phyloP scores from a whole-genome alignment of 2,329 filamentous ascomycete genomes.

The Xylaria sp. region DNA sequence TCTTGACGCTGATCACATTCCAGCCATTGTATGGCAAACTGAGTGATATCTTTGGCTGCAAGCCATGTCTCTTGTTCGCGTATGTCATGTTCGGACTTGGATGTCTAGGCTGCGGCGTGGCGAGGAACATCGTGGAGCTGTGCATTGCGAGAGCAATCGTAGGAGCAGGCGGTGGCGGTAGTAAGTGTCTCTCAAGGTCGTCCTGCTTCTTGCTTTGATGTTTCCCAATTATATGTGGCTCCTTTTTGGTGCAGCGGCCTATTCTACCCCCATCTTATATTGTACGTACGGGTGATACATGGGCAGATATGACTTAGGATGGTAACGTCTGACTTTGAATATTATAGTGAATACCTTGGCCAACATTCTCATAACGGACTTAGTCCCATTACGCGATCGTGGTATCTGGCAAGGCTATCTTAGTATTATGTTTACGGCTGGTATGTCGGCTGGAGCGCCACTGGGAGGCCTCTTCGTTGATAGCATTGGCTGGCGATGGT shows the following conservation, averaged over 20 bases:
- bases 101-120: constrained; percentile 57
- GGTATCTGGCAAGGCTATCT: constrained; percentile 55
- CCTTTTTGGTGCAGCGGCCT: neutral
- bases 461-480: constrained; percentile 48
- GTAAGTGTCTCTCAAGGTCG: constrained; percentile 1
- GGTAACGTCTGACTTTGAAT: neutral
- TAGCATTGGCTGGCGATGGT: constrained; percentile 56
- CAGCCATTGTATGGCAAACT: constrained; percentile 61
- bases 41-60: constrained; percentile 60
- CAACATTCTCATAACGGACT: constrained; percentile 61
- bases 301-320: neutral
- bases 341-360: constrained; percentile 51
- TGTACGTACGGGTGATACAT: neutral
- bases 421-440: constrained; percentile 49
- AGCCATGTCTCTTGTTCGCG: constrained; percentile 52
- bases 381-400: constrained; percentile 60
- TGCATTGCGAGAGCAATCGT: constrained; percentile 49
- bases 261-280: no score
- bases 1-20: constrained; percentile 53
- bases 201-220: neutral
- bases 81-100: constrained; percentile 60
- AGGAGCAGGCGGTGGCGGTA: constrained; percentile 55
- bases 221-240: neutral
- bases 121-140: constrained; percentile 54
- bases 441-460: constrained; percentile 50